Base-by-base conservation (phyloP, 768 basidiomycete species). In the Rhizopogon vinicolor region DNA sequence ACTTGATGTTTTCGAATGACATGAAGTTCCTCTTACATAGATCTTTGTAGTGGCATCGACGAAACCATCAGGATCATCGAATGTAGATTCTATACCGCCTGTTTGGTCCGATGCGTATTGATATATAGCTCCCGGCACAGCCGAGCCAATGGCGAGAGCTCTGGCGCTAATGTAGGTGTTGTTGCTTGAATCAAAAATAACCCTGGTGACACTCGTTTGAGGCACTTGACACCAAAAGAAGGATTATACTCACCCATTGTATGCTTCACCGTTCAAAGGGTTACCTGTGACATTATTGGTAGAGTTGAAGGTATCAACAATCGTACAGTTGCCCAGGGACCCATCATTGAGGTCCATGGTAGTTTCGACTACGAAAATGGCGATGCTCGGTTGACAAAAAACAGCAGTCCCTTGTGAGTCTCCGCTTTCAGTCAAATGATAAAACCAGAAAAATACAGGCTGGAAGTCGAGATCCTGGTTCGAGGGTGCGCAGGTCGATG, bases 361-460 rank as follows among this genome's bases (percentile, higher is more conserved):
- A 0, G 77, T 79, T 7, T 59, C 61, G 22, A 85, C 76, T 53
- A 74, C 64, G 57, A 72, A 77, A 1, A 75, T 63, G 4, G 67
- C 57, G 45, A 89, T 77, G 2, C 65, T 71, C 3, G 86, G 85
- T 10, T 66, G 59, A 62, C 87, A 89, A 58, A 87, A 86, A 7
- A 87, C 75, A 3, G 75, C 75, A 51, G 74, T 72, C 1, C 75
- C 79, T 55, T 82, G 72, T 12, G 71, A 65, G 22, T 58, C 69
- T 16, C 66, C 60, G 46, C 63, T 61, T 16, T 59, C 49, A 33
- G 58, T 59, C 6, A 53, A 55, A 52, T 79, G 72, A 64, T 75
- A 86, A 64, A 66, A 86, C 85, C 86, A 89, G 61, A 87, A 89
- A 71, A 87, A 77, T 42, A 87, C 83, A 7, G 86, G 84, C 37